Conservation (phyloP, 305 asterid genomes). For the Salvia sclarea region DNA sequence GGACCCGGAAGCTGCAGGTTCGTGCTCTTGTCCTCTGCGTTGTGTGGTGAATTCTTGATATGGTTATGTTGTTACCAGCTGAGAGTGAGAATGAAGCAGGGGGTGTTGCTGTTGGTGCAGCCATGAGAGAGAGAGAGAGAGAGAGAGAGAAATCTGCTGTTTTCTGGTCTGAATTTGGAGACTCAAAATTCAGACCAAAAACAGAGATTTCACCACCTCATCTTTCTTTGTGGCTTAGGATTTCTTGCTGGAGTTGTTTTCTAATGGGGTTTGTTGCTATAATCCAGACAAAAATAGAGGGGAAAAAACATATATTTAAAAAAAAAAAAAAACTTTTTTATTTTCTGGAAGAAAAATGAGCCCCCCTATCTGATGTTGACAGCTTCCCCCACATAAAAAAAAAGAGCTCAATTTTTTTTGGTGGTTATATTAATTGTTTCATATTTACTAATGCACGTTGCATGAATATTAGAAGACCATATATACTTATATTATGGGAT, state of each 20-base stretch:
- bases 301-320: background rate
- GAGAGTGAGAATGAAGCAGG: conserved; percentile 48
- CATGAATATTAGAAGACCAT: background rate
- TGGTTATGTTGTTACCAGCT: conserved; percentile 38
- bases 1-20: conserved; percentile 27
- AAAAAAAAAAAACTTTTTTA: background rate
- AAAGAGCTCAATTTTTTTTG: background rate
- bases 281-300: conserved; percentile 15
- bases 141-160: conserved; percentile 17
- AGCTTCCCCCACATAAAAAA: background rate
- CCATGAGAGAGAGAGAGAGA: conserved; percentile 47
- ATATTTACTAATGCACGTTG: background rate
- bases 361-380: conserved; percentile 24
- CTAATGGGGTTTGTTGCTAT: conserved; percentile 16
- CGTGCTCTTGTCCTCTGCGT: conserved; percentile 26
- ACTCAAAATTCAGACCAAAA: conserved; percentile 18
- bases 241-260: conserved; percentile 25
- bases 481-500: background rate
- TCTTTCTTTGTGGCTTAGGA: conserved; percentile 48
- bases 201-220: conserved; percentile 34
- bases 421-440: background rate
- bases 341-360: background rate
- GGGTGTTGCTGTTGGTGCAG: conserved; percentile 55
- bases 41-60: conserved; percentile 25
- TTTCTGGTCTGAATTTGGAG: conserved; percentile 28